Conservation (phyloP, 768 basidiomycete genomes). For the Strobilomyces dryophilus region DNA sequence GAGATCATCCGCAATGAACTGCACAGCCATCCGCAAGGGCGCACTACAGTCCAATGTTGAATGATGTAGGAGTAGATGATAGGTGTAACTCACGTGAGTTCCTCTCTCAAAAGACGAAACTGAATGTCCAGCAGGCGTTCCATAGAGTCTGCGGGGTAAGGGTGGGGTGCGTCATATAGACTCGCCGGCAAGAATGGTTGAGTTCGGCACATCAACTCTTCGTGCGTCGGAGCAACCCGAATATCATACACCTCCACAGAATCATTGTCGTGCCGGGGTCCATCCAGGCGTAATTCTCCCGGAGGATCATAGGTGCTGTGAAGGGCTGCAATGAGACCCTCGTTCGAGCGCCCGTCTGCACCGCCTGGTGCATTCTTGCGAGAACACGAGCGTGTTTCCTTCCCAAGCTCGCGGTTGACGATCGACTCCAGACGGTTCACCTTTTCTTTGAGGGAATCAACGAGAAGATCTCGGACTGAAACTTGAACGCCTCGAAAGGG, state of each 20-base stretch:
- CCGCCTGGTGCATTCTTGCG: neutral
- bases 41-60: conserved; percentile 35
- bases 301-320: conserved; percentile 50
- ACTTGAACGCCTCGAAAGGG: conserved; percentile 31
- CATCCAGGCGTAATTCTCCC: conserved; percentile 43
- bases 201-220: conserved; percentile 49
- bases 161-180: conserved; percentile 59
- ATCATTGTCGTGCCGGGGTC: conserved; percentile 71
- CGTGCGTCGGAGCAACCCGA: conserved; percentile 65
- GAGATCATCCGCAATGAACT: conserved; percentile 47
- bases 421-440: conserved; percentile 38
- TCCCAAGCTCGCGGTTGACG: conserved; percentile 46
- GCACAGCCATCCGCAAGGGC: conserved; percentile 47
- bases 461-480: conserved; percentile 36
- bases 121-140: conserved; percentile 67
- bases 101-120: conserved; percentile 71
- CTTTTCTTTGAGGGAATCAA: conserved; percentile 27
- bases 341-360: conserved; percentile 8
- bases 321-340: conserved; percentile 39
- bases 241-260: conserved; percentile 51
- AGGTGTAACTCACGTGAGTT: conserved; percentile 48
- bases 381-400: conserved; percentile 25
- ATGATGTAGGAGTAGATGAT: neutral
- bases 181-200: conserved; percentile 62
- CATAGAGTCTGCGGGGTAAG: conserved; percentile 53